These are phyloP conservation scores for Phytophthora sp. DNA, from an alignment of 352 stramenopile genomes.

Conservation along the genomic window DNA sequence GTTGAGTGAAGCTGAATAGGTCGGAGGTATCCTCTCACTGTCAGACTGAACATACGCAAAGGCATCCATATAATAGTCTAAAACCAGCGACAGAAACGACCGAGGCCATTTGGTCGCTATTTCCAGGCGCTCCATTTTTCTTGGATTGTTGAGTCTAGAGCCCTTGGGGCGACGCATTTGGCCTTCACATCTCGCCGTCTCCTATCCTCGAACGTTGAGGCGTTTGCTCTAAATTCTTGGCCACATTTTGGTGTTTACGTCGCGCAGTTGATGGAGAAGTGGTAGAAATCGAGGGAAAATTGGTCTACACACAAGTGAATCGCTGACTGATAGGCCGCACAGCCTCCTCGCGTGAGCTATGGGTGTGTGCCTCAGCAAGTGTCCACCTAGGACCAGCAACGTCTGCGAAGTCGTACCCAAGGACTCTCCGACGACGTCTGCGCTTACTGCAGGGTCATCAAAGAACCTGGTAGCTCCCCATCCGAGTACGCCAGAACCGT, in stretches of 20 bases:
- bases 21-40: no score
- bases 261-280: constrained; percentile 11
- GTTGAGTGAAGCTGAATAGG: no score
- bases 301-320: neutral
- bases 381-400: constrained; percentile 8
- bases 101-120: constrained; percentile 17
- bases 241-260: no score
- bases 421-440: constrained; percentile 4
- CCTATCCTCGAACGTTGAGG: neutral
- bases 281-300: neutral
- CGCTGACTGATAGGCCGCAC: no score
- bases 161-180: no score
- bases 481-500: neutral
- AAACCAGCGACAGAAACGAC: no score
- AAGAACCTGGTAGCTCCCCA: constrained; percentile 26
- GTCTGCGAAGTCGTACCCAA: constrained; percentile 16
- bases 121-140: constrained; percentile 8
- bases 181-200: constrained; percentile 10
- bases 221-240: neutral
- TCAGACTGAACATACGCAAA: no score
- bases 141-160: no score
- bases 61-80: no score
- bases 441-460: constrained; percentile 5
- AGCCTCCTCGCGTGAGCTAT: constrained; percentile 14
- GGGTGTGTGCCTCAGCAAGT: constrained; percentile 29